A percentile compares a stretch with the other conserved stretches of the same genome.
phyloP scores from a whole-genome alignment of 352 stramenopile genomes.

The Phytophthora quininea region DNA sequence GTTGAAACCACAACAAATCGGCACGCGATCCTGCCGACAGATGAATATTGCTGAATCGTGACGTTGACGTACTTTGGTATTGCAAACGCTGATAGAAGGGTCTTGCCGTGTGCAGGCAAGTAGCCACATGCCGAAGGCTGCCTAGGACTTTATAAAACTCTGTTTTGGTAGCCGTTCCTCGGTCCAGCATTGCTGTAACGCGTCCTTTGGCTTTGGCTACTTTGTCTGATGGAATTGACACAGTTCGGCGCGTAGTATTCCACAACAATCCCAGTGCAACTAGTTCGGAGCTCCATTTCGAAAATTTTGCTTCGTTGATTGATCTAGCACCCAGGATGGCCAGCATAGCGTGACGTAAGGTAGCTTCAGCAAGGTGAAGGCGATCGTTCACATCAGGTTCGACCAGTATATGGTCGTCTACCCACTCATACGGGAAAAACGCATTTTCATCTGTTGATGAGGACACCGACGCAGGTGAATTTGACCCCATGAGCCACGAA shows the following conservation, averaged over 20 bases:
- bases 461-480: no score
- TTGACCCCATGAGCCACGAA: no score
- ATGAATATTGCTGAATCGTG: slow-evolving; percentile 2
- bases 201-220: slow-evolving; percentile 15
- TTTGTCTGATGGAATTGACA: slow-evolving; percentile 28
- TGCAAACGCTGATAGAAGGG: slow-evolving; percentile 29
- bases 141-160: slow-evolving; percentile 28
- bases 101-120: slow-evolving; percentile 19
- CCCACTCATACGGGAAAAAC: no score
- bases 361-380: no score
- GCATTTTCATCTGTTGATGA: no score
- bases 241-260: slow-evolving; percentile 11
- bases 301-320: slow-evolving; percentile 37
- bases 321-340: no score
- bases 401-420: no score
- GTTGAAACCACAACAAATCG: slow-evolving; percentile 3
- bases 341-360: no score
- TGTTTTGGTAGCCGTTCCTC: background rate
- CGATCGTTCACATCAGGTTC: no score
- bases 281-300: slow-evolving; percentile 10
- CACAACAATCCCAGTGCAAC: slow-evolving; percentile 18
- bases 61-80: background rate
- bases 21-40: background rate
- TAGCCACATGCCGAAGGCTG: slow-evolving; percentile 26
- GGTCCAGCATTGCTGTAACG: background rate